phyloP scores from a whole-genome alignment of 2,329 filamentous ascomycete genomes.

The Aureobasidium musti region DNA sequence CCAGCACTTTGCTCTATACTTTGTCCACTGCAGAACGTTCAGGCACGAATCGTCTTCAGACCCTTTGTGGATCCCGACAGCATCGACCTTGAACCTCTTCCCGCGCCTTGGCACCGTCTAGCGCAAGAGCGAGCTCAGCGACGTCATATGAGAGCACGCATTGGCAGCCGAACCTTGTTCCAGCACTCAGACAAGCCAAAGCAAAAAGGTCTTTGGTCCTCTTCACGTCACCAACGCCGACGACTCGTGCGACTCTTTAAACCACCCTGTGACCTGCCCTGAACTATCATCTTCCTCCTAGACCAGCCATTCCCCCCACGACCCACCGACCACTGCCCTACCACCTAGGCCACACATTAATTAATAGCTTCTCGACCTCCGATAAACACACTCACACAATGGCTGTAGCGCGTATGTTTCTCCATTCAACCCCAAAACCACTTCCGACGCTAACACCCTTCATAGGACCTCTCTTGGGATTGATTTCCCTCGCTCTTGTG shows the following conservation, averaged over 20 bases:
- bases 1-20: not conserved
- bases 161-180: constrained; percentile 4
- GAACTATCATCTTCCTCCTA: constrained; percentile 8
- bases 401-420: constrained; percentile 31
- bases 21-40: not conserved
- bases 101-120: not conserved
- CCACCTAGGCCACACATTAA: constrained; percentile 12
- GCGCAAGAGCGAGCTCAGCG: not conserved
- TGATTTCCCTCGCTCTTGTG: constrained; percentile 62
- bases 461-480: constrained; percentile 51
- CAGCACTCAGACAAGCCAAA: constrained; percentile 6
- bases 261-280: constrained; percentile 24
- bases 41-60: constrained; percentile 16
- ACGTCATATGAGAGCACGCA: not conserved
- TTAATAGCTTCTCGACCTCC: constrained; percentile 3
- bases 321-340: not conserved
- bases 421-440: constrained; percentile 45
- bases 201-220: constrained; percentile 8
- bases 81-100: not conserved
- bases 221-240: constrained; percentile 5
- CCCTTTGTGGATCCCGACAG: constrained; percentile 10
- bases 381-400: constrained; percentile 23
- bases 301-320: not conserved
- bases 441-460: not conserved
- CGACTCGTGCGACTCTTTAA: not conserved